Base-by-base conservation (phyloP, 768 basidiomycete genomes). In the Pleurotus djamor region DNA sequence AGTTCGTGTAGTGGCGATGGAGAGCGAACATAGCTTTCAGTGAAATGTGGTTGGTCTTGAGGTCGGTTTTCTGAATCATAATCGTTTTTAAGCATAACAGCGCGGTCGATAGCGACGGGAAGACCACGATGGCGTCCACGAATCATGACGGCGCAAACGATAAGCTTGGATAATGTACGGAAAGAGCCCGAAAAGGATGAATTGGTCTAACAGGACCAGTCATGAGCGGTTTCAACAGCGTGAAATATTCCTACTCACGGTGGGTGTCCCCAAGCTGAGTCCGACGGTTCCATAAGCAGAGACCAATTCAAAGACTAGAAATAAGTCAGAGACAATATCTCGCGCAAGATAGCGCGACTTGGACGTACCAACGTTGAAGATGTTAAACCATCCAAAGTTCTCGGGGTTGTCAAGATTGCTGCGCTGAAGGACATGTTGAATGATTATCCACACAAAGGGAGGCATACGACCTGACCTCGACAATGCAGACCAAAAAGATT, bases 201-300 rank as follows among this genome's bases (percentile, higher is more conserved):
- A 68, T 91, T 89, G 68, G 83, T 79, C 94, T 97, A 62, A 3
- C 52, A 58, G 57, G 49, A 47, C 65, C 60, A 57, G 63, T 36
- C 21, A 62, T 16, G 54, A 52, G 12, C 21, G 21, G 21, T 1
- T 28, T 3, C 21, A 28, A 17, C 9, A 47, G 52, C 44, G 10
- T 12, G 14, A 45, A 16, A 35, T 43, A 38, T 52, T 5, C 14
- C 10, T 4, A 69, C 87, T 65, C 52, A 95, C 94, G 12, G 77
- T 79, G n/a, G 88, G 86, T n/a, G 91, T 79, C 2, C 96, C 96
- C 1, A 97, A 79, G 70, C 89, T 93, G 14, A 98, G 82, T 0
- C 96, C 96, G 57, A 98, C 91, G 14, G 87, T 87, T 0, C 92
- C 93, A 69, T 94, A 95, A 3, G 91, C 92, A 16, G 92, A 94